Evolutionary conservation across 1,139 yeast species (phyloP), one percentile per base, ranked within the genome.

Genomic region (Blastobotrys petasosporus): DNA sequence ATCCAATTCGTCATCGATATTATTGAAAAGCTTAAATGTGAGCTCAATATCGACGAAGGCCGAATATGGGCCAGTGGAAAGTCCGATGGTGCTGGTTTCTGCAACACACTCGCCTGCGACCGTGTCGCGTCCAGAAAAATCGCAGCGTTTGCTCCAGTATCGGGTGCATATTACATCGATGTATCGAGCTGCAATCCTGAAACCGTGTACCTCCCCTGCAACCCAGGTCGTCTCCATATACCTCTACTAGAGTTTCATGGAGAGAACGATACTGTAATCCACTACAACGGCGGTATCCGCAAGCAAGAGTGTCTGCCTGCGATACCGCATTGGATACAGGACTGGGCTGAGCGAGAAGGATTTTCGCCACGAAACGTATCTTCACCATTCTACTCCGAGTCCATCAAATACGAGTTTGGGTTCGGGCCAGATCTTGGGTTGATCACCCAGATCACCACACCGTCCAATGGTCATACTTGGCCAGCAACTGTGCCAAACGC

Each of bases 401-500:
- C 36, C 15, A 33, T 16, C 15, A 33, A n/a, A 9, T 33, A 33
- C 10, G 11, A 12, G n/a, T 33, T 33, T 15, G 36, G 36, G 5
- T 13, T 15, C 16, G 17, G 36, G 4, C 4, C 6, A 10, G 36
- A 33, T 4, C 16, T 13, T 15, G 20, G 20, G 6, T 9, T 33
- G 36, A 16, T 33, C n/a, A 33, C 36, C n/a, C 36, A 33, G 16
- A 15, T 33, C 4, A 15, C 36, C 3, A 33, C 36, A 7, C 17
- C 11, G 4, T 9, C 12, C 9, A 33, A 33, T 15, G 36, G 20
- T 15, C 36, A 33, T 33, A 15, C 36, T 4, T 33, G 36, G 36
- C 36, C 36, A 16, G 36, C 36, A 15, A 33, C 36, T 9, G 36
- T 33, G 17, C 36, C 36, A n/a, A 33, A 33, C 10, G 36, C 36